These are phyloP conservation scores for Debaryomycetaceae sp. DNA, from an alignment of 1,139 yeast species.

Conservation along the genomic window DNA sequence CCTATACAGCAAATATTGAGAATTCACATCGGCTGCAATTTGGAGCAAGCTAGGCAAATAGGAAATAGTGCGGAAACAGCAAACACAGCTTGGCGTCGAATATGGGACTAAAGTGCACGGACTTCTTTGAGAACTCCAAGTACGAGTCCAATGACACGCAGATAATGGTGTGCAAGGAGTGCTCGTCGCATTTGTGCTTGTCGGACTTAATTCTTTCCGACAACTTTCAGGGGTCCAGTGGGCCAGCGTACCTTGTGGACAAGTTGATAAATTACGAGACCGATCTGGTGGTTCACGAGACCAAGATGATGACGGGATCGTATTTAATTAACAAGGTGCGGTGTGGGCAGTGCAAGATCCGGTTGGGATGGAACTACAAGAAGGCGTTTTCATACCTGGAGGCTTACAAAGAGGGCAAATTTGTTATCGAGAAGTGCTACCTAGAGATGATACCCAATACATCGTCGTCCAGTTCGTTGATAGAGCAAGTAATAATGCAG, in stretches of 20 bases:
- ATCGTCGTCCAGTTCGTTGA: slow-evolving; percentile 22
- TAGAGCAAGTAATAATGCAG: slow-evolving; percentile 26
- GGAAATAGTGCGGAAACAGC: background rate
- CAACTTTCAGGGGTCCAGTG: slow-evolving; percentile 49
- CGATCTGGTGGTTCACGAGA: slow-evolving; percentile 30
- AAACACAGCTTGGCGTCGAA: background rate
- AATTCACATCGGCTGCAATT: background rate
- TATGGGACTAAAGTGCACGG: slow-evolving; percentile 39
- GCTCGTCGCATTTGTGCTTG: slow-evolving; percentile 53
- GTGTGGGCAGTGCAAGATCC: slow-evolving; percentile 62
- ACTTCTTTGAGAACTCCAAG: slow-evolving; percentile 33
- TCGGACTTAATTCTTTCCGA: slow-evolving; percentile 45
- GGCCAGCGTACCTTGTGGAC: slow-evolving; percentile 52
- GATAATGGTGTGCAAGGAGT: slow-evolving; percentile 48
- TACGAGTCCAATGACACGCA: slow-evolving; percentile 35
- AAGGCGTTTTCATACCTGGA: slow-evolving; percentile 54
- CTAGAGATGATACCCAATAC: slow-evolving; percentile 23
- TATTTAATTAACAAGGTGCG: slow-evolving; percentile 61
- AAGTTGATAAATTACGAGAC: slow-evolving; percentile 41
- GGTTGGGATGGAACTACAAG: slow-evolving; percentile 78
- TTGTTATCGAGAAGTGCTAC: slow-evolving; percentile 57
- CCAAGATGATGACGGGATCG: slow-evolving; percentile 65
- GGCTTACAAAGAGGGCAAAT: slow-evolving; percentile 75
- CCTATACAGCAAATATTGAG: too few relatives aligned
- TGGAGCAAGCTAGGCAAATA: background rate